Conservation (phyloP, 2,329 filamentous ascomycete species). For the Ceratocystis harringtonii region DNA sequence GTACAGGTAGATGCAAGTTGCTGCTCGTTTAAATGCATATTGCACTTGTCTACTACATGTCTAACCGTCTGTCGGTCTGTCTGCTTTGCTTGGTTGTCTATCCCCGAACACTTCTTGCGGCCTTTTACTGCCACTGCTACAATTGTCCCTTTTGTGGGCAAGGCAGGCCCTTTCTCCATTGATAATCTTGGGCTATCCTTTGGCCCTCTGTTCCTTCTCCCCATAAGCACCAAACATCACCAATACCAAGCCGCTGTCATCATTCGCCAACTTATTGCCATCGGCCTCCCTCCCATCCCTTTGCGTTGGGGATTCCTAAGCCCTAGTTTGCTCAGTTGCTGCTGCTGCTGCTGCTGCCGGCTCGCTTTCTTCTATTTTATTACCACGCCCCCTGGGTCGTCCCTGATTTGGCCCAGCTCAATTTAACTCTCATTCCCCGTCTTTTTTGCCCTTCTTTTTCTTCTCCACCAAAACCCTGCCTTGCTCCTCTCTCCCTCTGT, state of each 20-base stretch:
- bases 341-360: not conserved
- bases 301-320: not conserved
- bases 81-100: too few relatives aligned
- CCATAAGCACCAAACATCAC: not conserved
- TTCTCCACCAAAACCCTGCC: conserved; percentile 6
- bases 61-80: too few relatives aligned
- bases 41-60: too few relatives aligned
- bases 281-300: not conserved
- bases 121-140: too few relatives aligned
- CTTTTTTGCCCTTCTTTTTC: conserved; percentile 7
- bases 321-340: not conserved
- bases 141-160: too few relatives aligned
- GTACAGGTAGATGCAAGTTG: not conserved
- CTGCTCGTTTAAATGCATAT: not conserved
- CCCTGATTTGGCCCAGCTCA: conserved; percentile 9
- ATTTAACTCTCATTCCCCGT: conserved; percentile 11
- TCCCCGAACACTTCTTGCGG: too few relatives aligned
- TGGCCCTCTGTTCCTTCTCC: too few relatives aligned
- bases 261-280: not conserved
- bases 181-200: too few relatives aligned
- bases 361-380: not conserved
- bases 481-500: not conserved
- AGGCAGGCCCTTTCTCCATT: too few relatives aligned
- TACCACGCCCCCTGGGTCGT: not conserved
- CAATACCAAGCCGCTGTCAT: not conserved